Percentiles rank a stretch among this genome's conserved stretches.
Evolutionary conservation across 441 rosid species (phyloP).

Genomic region (Jatropha podagrica): DNA sequence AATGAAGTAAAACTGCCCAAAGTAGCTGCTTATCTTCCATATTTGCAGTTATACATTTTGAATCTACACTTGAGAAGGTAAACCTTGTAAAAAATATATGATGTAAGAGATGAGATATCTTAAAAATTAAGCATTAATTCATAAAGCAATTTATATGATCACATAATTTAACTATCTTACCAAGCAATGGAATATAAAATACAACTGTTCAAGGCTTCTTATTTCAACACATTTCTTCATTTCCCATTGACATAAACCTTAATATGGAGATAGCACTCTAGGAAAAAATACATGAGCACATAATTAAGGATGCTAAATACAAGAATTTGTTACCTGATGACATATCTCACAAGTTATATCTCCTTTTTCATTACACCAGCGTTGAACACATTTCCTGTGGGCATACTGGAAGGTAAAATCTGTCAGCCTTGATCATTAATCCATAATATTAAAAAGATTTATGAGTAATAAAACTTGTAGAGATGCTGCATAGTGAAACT

Average conservation of each 20-base stretch:
- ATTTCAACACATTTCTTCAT: not conserved
- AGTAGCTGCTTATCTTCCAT: not conserved
- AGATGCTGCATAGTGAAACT: not conserved
- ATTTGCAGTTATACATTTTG: not conserved
- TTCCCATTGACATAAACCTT: not conserved
- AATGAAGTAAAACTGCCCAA: not conserved
- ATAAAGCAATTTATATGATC: not conserved
- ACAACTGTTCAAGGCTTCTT: not conserved
- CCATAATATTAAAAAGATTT: not conserved
- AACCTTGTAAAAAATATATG: not conserved
- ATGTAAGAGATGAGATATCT: not conserved
- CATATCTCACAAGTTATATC: conserved; percentile 91
- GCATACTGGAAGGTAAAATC: conserved; percentile 49
- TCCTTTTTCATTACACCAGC: conserved; percentile 95
- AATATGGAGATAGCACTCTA: not conserved
- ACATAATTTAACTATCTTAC: not conserved
- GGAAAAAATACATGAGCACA: not conserved
- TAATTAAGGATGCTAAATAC: conserved; percentile 7
- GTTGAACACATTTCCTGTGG: conserved; percentile 93
- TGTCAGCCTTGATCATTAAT: conserved; percentile 18
- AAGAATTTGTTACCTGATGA: conserved; percentile 56
- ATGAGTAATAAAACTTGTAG: no score
- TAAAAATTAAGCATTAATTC: not conserved
- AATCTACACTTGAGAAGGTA: not conserved
- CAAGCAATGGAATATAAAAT: not conserved